phyloP scores from a whole-genome alignment of 768 basidiomycete genomes.

The Tephrocybe sp. region DNA sequence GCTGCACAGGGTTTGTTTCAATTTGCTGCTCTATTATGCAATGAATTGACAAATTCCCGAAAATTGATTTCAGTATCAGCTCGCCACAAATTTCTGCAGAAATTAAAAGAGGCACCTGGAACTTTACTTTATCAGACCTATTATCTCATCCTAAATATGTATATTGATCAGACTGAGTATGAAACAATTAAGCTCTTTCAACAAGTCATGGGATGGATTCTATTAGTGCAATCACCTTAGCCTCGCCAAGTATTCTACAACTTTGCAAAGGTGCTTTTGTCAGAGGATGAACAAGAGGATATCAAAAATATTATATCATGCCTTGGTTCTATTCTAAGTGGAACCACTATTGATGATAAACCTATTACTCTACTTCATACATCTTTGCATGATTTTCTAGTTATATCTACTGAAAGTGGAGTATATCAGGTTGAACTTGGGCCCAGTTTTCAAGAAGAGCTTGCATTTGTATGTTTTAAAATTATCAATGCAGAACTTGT shows the following conservation, averaged over 20 bases:
- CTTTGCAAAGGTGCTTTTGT: not conserved
- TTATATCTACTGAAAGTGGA: not conserved
- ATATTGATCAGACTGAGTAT: not conserved
- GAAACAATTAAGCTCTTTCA: not conserved
- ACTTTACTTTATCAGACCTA: not conserved
- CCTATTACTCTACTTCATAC: not conserved
- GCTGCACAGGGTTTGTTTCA: not conserved
- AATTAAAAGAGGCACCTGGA: not conserved
- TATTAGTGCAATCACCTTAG: not conserved
- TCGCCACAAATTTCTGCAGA: not conserved
- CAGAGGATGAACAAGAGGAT: not conserved
- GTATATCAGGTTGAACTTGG: not conserved
- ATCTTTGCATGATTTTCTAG: not conserved
- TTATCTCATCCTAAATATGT: not conserved
- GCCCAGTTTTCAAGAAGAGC: not conserved
- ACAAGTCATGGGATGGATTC: not conserved
- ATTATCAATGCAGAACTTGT: slow-evolving; percentile 4
- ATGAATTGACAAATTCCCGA: not conserved
- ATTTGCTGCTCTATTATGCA: not conserved
- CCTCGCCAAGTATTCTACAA: not conserved
- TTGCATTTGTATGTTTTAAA: slow-evolving; percentile 5
- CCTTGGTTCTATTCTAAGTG: not conserved
- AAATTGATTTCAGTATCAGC: not conserved
- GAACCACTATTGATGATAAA: not conserved
- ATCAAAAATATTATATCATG: not conserved